Base-by-base conservation (phyloP, 352 stramenopile genomes). In the Globisporangium heterothallicum region DNA sequence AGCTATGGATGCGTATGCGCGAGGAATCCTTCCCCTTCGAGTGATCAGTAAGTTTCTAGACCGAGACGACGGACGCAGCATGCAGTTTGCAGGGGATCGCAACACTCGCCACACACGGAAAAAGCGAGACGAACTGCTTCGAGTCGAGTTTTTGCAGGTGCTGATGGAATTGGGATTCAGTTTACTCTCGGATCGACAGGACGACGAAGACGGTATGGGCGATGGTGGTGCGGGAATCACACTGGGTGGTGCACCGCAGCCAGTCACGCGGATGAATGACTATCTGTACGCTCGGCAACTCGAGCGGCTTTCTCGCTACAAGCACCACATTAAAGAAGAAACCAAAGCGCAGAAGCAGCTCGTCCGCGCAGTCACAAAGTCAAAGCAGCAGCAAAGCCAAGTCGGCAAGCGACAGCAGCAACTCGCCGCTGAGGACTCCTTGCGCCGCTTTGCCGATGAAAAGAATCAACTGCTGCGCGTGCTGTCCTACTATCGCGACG, bases 131-230 rank as follows among this genome's bases (percentile, higher is more conserved):
- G 68, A 86, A 41, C 47, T 97, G 16, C 56, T 88, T 0, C 79
- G 90, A 8, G 82, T 92, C 16, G 88, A 97, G 53, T 96, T 97
- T 65, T 65, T 97, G 19, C 84, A 97, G 59, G 66, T 96, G n/a
- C 67, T 97, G 26, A 97, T 97, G 88, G 86, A 97, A 53, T 63
- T 97, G 18, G 91, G 91, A 1, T 86, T 97, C 42, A 88, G 71
- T 24, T 51, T 97, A 2, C 56, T 97, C 1, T 80, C 71, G 0
- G 63, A 86, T 45, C 29, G 36, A 9, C 36, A 56, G 16, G 53
- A 67, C 8, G 46, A 64, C 0, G 72, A 82, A 9, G 55, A 77
- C n/a, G n/a, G n/a, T n/a, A n/a, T n/a, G n/a, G n/a, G n/a, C n/a
- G 42, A 56, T 1, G 40, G 18, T 2, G 46, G 52, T 2, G 64